These are phyloP conservation scores for Penicillium capsulatum DNA, from an alignment of 2,329 filamentous ascomycete species.

Conservation along the genomic window DNA sequence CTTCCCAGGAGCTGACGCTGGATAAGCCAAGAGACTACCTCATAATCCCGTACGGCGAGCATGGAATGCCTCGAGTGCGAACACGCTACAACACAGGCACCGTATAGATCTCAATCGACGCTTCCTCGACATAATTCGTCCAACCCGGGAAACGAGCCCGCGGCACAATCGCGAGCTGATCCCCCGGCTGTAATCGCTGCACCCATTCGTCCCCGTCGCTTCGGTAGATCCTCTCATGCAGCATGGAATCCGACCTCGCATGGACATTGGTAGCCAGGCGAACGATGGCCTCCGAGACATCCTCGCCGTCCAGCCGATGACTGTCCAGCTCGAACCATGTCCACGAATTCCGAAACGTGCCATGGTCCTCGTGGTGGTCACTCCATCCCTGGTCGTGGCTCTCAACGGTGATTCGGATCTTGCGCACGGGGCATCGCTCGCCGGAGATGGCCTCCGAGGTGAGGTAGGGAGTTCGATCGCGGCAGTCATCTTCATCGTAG, in stretches of 20 bases:
- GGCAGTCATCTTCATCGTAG: background rate
- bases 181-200: constrained; percentile 1
- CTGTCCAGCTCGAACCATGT: constrained; percentile 11
- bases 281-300: background rate
- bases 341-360: constrained; percentile 4
- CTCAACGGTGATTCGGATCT: constrained; percentile 9
- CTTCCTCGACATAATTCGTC: constrained; percentile 5
- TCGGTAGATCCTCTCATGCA: constrained; percentile 1
- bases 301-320: background rate
- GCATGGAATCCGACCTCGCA: background rate
- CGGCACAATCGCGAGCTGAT: constrained; percentile 7
- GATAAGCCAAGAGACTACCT: no score
- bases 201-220: constrained; percentile 2
- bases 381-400: constrained; percentile 13
- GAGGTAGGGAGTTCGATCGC: constrained; percentile 6
- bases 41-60: no score
- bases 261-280: constrained; percentile 8
- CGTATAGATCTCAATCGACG: constrained; percentile 9
- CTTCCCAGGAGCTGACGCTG: no score
- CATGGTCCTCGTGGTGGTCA: background rate
- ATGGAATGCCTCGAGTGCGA: no score
- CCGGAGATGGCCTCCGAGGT: constrained; percentile 6
- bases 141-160: constrained; percentile 5
- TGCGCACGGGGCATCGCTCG: constrained; percentile 3
- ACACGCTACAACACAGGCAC: no score